Percentiles rank a stretch among this genome's conserved stretches.
Conservation (phyloP, 2,329 filamentous ascomycete species). For the Trichoderma lentiforme region DNA sequence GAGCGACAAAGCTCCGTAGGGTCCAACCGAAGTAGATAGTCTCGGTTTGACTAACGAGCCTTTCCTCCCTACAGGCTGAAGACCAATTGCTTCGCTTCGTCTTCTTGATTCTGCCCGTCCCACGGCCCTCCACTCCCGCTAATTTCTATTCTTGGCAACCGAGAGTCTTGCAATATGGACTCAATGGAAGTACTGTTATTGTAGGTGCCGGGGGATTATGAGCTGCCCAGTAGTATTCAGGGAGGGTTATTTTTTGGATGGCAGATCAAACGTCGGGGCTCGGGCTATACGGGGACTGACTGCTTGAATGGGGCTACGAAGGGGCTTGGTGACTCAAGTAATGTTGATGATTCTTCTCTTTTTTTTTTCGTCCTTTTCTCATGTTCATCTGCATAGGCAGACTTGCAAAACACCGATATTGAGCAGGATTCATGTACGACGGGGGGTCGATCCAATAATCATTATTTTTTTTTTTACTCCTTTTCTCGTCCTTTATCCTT, state of each 20-base stretch:
- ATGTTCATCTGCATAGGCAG: slow-evolving; percentile 14
- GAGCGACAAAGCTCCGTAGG: slow-evolving; percentile 60
- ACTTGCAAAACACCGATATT: slow-evolving; percentile 18
- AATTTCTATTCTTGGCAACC: not conserved
- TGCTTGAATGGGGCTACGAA: not conserved
- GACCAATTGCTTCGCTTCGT: not conserved
- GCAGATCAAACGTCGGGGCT: slow-evolving; percentile 5
- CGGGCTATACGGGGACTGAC: not conserved
- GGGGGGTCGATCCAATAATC: slow-evolving; percentile 18
- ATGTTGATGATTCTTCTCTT: slow-evolving; percentile 17
- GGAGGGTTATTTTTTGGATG: not conserved
- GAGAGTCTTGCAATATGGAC: not conserved
- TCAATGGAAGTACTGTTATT: not conserved
- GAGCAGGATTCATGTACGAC: slow-evolving; percentile 20
- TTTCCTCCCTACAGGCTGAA: not conserved
- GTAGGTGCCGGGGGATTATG: not conserved
- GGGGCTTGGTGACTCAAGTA: slow-evolving; percentile 8
- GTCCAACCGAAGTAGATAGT: slow-evolving; percentile 50
- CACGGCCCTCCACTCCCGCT: not conserved
- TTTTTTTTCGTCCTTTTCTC: not conserved
- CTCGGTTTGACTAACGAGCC: slow-evolving; percentile 4
- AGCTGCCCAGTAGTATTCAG: not conserved
- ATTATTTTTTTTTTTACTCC: slow-evolving; percentile 18
- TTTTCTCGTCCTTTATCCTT: not conserved
- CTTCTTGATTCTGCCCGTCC: not conserved